A percentile compares a stretch with the other conserved stretches of the same genome.
Conservation (phyloP, 352 stramenopile species). For the Pythium sukuiense region DNA sequence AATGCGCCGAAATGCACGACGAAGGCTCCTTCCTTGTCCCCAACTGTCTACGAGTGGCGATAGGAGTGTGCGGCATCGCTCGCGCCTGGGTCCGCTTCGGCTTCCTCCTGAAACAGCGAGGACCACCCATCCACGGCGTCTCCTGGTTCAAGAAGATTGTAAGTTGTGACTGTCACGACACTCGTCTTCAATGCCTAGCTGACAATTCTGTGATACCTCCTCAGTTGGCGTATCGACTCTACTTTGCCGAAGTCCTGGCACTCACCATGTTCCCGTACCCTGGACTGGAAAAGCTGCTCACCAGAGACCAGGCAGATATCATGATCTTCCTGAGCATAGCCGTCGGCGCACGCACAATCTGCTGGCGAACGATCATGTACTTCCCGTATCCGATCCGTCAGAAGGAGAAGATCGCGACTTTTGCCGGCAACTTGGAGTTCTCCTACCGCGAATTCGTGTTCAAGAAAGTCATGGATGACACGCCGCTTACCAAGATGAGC, state of each 20-base stretch:
- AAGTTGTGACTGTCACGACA: neutral
- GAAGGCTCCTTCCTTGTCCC: conserved; percentile 41
- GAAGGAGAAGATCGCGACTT: conserved; percentile 62
- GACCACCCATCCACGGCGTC: neutral
- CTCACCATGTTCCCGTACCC: conserved; percentile 53
- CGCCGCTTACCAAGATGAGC: conserved; percentile 43
- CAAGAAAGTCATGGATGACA: conserved; percentile 72
- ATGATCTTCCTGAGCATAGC: conserved; percentile 50
- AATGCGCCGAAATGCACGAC: conserved; percentile 37
- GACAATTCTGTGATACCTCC: too few relatives aligned
- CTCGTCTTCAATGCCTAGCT: too few relatives aligned
- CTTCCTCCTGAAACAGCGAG: conserved; percentile 25
- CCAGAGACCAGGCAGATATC: conserved; percentile 22
- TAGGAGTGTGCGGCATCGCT: conserved; percentile 24
- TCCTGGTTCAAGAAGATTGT: conserved; percentile 24
- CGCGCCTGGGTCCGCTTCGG: conserved; percentile 30
- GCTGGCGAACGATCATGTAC: conserved; percentile 59
- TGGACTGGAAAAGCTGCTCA: conserved; percentile 39
- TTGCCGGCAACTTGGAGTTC: conserved; percentile 66
- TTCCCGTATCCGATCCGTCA: conserved; percentile 71
- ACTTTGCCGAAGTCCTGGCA: conserved; percentile 39
- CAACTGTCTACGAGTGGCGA: conserved; percentile 34
- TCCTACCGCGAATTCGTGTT: conserved; percentile 68
- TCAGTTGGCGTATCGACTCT: conserved; percentile 11
- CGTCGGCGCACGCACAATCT: conserved; percentile 41